Evolutionary conservation across 305 asterid genomes (phyloP), one percentile per base, ranked within the genome.

Genomic region (Solanum hybrid): DNA sequence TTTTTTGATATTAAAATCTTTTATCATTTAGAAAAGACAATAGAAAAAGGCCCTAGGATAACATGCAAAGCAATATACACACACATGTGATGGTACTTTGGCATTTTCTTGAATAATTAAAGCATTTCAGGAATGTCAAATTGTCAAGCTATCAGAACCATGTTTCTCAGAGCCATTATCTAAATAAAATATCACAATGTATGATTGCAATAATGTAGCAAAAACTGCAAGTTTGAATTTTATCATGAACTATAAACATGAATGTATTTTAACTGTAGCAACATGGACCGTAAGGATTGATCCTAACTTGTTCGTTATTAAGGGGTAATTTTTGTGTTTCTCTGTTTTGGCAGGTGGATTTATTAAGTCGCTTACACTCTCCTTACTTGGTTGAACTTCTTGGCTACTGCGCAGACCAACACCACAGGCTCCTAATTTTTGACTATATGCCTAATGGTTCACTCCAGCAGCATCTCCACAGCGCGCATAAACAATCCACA

Each of bases 371-470:
- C 5, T 89, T 96, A 88, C 92, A 93, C 28, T 95, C 94, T 14
- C 96, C 96, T 0, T 93, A 93, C 93, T 90, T 96, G 86, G 93
- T 93, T 10, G 94, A 96, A 90, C 95, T 95, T 5, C 88, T 96
- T 83, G 98, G 99, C 67, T 96, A 96, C 79, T 95, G 98, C 57
- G 99, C 99, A 0, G 99, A 96, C 90, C 94, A 95, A 84, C 94
- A 94, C 16, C 95, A 96, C 33, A 92, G 98, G 80, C 88, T 94
- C 24, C 92, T 96, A 31, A 92, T 95, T 64, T 93, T 95, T 26
- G 96, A 96, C 71, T 94, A 92, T 95, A 93, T 95, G 95, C 93
- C 97, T 0, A 93, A 92, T 29, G 96, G 95, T 8, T 92, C 94
- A 33, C 95, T 96, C 33, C 92, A 93, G 6, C 92, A 92, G 78